Evolutionary conservation across 768 basidiomycete genomes (phyloP), one percentile per base, ranked within the genome.

Genomic region (Russula abietina): DNA sequence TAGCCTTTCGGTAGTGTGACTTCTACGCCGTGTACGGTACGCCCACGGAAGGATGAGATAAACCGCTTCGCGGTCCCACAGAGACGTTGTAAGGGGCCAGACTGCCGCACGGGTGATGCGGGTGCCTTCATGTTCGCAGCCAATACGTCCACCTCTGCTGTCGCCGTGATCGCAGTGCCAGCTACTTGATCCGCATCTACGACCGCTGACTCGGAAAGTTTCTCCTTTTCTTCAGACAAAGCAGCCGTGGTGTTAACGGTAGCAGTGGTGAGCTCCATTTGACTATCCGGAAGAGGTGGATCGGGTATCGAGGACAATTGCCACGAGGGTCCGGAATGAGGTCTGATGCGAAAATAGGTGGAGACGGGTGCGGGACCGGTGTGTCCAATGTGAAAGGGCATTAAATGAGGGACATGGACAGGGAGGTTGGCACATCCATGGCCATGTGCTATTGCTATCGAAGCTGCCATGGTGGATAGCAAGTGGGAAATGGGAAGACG

Each of bases 331-430:
- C 70, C 28, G 8, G 9, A 8, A 4, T 57, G 55, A 3, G 76
- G 72, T 58, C 79, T 79, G 57, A 86, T 77, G 50, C 79, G 80
- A 72, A 93, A 85, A 72, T 86, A 93, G 6, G 86, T 86, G 4
- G 86, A 87, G 19, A 93, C 76, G 6, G 86, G 84, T 1, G 91
- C 90, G 22, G 80, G 79, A 0, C 91, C 91, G 11, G 80, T 77
- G 72, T 91, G 83, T 14, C 78, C 73, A 52, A 93, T 84, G 67
- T 87, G 84, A 65, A 94, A 93, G 5, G 91, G 91, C 88, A 94
- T 91, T 33, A 94, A 79, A 70, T 85, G 80, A 1, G 88, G 89
- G 22, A 49, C 14, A 3, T 51, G 65, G 6, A 33, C 10, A 30
- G 54, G 60, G 19, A 45, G 26, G 60, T 50, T 55, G n/a, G 52